Percentiles rank a stretch among this genome's conserved stretches.
These are phyloP conservation scores for Ottelia alismoides DNA, from an alignment of 106 monocot genomes.

Conservation along the genomic window DNA sequence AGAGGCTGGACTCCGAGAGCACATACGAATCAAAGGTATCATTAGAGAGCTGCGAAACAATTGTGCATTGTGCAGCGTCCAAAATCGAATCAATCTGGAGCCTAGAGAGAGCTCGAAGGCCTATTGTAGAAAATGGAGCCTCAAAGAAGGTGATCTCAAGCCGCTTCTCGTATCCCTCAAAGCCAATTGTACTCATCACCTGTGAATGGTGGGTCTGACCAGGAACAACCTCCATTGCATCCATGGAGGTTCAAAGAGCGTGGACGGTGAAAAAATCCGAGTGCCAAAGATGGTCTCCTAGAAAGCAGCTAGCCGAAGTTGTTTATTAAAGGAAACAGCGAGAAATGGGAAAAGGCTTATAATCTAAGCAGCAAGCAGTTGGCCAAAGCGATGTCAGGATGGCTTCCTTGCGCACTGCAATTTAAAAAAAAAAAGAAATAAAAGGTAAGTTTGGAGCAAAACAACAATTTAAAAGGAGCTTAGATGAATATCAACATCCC, in stretches of 20 bases:
- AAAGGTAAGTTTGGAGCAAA: too few relatives aligned
- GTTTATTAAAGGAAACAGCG: background rate
- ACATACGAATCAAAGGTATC: background rate
- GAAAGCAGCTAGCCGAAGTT: conserved; percentile 1
- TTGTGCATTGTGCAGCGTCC: background rate
- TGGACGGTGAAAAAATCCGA: conserved; percentile 1
- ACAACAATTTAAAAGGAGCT: background rate
- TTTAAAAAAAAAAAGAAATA: background rate
- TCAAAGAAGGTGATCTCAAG: background rate
- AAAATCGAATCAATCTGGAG: background rate
- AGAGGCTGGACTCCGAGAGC: conserved; percentile 6
- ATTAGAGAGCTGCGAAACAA: background rate
- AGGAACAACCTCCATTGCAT: background rate
- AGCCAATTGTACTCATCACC: background rate
- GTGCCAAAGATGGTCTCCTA: background rate
- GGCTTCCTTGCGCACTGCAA: conserved; percentile 1
- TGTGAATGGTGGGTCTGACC: background rate
- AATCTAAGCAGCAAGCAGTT: conserved; percentile 16
- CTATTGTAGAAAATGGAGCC: background rate
- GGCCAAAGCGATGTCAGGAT: conserved; percentile 2
- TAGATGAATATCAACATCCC: background rate
- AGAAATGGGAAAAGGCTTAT: conserved; percentile 3
- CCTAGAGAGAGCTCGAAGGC: background rate
- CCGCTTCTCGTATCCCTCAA: conserved; percentile 4
- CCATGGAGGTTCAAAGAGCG: background rate